phyloP scores from a whole-genome alignment of 2,329 filamentous ascomycete species.

The Colletotrichum limetticola region DNA sequence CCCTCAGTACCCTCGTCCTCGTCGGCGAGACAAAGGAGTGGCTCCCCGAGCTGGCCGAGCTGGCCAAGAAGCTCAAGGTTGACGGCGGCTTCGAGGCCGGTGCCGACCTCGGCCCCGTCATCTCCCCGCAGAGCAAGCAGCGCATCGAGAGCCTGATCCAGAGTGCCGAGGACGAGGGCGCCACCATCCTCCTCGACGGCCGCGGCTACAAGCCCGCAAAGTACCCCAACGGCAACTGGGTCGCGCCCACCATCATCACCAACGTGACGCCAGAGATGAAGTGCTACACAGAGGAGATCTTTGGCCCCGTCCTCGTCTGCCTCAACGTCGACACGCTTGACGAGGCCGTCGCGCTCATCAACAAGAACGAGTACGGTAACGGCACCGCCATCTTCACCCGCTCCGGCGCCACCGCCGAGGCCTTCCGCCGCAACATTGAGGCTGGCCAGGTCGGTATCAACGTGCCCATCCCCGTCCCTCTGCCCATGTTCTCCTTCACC shows the following conservation, averaged over 20 bases:
- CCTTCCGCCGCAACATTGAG: slow-evolving; percentile 84
- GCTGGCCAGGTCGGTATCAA: slow-evolving; percentile 90
- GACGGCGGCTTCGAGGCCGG: slow-evolving; percentile 85
- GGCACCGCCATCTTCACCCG: slow-evolving; percentile 87
- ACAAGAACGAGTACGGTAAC: slow-evolving; percentile 88
- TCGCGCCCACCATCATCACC: slow-evolving; percentile 85
- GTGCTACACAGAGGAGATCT: slow-evolving; percentile 89
- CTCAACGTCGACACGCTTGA: slow-evolving; percentile 82
- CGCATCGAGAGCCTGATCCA: slow-evolving; percentile 81
- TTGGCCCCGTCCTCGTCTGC: slow-evolving; percentile 85
- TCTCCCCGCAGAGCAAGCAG: slow-evolving; percentile 81
- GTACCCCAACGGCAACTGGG: slow-evolving; percentile 88
- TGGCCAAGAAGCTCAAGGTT: slow-evolving; percentile 77
- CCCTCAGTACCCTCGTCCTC: slow-evolving; percentile 83
- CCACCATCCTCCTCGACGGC: slow-evolving; percentile 84
- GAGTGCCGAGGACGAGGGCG: slow-evolving; percentile 82
- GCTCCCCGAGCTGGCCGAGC: slow-evolving; percentile 81
- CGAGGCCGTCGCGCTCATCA: slow-evolving; percentile 84
- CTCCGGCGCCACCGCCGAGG: slow-evolving; percentile 79
- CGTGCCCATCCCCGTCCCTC: slow-evolving; percentile 78
- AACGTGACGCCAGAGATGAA: slow-evolving; percentile 84
- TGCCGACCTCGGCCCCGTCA: slow-evolving; percentile 84
- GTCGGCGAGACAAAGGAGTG: slow-evolving; percentile 88
- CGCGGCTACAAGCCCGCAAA: slow-evolving; percentile 79
- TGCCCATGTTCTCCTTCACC: slow-evolving; percentile 79